Evolutionary conservation across 164 flowering plant species (phyloP).

Genomic region (Magnolia changhungtana): DNA sequence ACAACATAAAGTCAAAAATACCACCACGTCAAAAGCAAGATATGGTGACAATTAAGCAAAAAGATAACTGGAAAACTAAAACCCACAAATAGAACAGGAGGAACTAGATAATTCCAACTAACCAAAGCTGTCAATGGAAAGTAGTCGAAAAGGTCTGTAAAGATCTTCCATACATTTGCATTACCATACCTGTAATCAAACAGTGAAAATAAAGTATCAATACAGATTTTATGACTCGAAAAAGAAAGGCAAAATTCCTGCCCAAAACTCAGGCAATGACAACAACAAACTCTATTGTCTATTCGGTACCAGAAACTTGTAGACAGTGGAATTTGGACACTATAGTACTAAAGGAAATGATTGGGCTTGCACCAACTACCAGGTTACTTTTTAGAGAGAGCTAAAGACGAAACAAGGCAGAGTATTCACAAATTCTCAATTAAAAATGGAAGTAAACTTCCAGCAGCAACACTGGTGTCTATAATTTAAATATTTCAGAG

Average conservation of each 20-base stretch:
- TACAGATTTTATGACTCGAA: not conserved
- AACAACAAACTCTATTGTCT: not conserved
- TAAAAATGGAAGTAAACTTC: not conserved
- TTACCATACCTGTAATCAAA: slow-evolving; percentile 75
- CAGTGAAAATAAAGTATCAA: slow-evolving; percentile 2
- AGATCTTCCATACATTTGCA: slow-evolving; percentile 92
- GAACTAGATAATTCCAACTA: slow-evolving; percentile 26
- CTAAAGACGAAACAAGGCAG: not conserved
- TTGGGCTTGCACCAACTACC: not conserved
- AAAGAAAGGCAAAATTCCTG: not conserved
- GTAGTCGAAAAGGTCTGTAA: slow-evolving; percentile 88
- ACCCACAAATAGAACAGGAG: not conserved
- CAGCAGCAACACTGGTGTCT: not conserved
- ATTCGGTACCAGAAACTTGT: not conserved
- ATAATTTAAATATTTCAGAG: not conserved
- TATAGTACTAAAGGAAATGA: not conserved
- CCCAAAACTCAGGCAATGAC: not conserved
- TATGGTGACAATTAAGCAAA: not conserved
- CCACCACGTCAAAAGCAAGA: not conserved
- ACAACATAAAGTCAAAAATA: not conserved
- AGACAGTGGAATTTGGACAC: not conserved
- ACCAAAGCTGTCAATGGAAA: slow-evolving; percentile 95
- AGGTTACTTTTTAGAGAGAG: not conserved
- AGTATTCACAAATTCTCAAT: no score
- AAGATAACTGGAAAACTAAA: not conserved